These are phyloP conservation scores for Stachybotrys chartarum DNA, from an alignment of 2,329 filamentous ascomycete genomes.

Conservation along the genomic window DNA sequence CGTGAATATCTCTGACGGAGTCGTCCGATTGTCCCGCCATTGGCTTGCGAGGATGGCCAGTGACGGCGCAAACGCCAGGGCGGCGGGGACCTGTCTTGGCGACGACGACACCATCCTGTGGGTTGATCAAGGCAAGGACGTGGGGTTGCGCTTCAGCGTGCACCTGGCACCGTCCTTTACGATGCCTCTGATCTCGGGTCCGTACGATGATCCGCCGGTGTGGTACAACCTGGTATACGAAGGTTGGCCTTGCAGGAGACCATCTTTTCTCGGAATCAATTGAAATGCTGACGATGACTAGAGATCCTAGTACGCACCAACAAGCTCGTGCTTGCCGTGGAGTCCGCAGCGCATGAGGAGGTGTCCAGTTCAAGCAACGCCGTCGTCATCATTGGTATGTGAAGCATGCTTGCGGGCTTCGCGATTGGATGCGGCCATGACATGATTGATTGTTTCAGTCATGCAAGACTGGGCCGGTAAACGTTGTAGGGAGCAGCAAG, in stretches of 20 bases:
- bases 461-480: no score
- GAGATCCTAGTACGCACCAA: conserved; percentile 61
- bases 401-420: neutral
- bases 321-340: conserved; percentile 56
- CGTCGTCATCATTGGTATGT: conserved; percentile 50
- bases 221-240: conserved; percentile 66
- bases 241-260: conserved; percentile 39
- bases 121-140: conserved; percentile 54
- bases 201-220: conserved; percentile 58
- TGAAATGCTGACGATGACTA: conserved; percentile 22
- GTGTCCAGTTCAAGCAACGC: conserved; percentile 56
- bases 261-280: neutral
- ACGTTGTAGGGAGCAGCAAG: no score
- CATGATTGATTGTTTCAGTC: neutral
- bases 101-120: conserved; percentile 47
- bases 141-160: conserved; percentile 64
- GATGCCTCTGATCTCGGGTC: conserved; percentile 46
- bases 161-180: conserved; percentile 22
- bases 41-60: conserved; percentile 52
- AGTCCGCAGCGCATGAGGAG: conserved; percentile 56
- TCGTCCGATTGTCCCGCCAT: conserved; percentile 63
- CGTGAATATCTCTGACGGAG: conserved; percentile 58
- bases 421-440: neutral
- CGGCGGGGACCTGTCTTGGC: neutral
- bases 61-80: neutral